These are phyloP conservation scores for Trifolium repens DNA, from an alignment of 306 rosid genomes.

Conservation along the genomic window DNA sequence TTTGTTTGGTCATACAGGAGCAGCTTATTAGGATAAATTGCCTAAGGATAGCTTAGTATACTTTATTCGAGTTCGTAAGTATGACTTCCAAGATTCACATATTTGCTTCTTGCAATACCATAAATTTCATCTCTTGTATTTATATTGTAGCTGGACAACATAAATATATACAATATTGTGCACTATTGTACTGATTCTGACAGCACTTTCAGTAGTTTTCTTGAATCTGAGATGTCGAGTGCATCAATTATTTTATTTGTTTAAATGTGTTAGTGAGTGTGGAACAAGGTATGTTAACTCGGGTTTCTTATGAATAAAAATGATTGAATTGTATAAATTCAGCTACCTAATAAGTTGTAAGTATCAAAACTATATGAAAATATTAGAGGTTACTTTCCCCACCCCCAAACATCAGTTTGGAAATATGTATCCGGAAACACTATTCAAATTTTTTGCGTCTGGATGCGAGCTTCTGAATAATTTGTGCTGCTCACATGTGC, in stretches of 20 bases:
- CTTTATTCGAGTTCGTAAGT: not conserved
- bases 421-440: not conserved
- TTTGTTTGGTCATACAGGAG: too few relatives aligned
- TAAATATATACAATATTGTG: not conserved
- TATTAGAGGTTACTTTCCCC: too few relatives aligned
- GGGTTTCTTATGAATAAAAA: not conserved
- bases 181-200: constrained; percentile 17
- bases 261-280: not conserved
- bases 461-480: too few relatives aligned
- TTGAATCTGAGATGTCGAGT: not conserved
- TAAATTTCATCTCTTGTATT: not conserved
- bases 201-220: too few relatives aligned
- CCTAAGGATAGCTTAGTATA: too few relatives aligned
- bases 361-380: too few relatives aligned
- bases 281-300: not conserved
- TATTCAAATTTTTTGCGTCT: not conserved
- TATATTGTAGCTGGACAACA: not conserved
- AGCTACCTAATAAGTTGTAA: not conserved
- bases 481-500: not conserved
- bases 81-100: not conserved
- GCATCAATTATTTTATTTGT: not conserved
- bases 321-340: not conserved
- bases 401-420: too few relatives aligned
- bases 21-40: too few relatives aligned
- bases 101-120: not conserved